Base-by-base conservation (phyloP, 495 filamentous ascomycete species). In the Evansstolkia leycettana region DNA sequence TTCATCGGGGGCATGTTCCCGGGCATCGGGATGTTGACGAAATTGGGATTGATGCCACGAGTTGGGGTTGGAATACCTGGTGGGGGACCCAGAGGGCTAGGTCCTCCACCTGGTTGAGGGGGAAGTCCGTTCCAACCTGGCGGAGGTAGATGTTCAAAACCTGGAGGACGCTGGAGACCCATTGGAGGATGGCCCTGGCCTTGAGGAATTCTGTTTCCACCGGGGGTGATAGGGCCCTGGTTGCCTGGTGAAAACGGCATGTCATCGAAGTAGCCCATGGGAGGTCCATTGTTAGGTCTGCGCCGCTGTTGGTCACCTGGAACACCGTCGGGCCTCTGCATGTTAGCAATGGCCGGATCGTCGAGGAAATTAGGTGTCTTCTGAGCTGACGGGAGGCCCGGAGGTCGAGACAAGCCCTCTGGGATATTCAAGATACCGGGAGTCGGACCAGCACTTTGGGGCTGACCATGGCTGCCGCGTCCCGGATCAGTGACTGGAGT, bases 261-360 rank as follows among this genome's bases (percentile, higher is more conserved):
- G 2, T 64, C 61, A 37, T 70, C 67, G 42, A 66, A 66, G 41
- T 66, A 67, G 12, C 57, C 60, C 35, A 60, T 51, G 2, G 61
- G 60, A 8, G 57, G 65, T 9, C 54, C 64, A 28, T 68, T 64
- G 2, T 51, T 40, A 15, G 51, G 44, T 33, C 57, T 47, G 17
- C 61, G 52, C 24, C 58, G 59, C 27, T 60, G 52, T 27, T 60
- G 60, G n/a, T 59, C 43, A 31, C 42, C 43, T 7, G 34, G 30
- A 17, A 41, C 62, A 20, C 46, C 46, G 14, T 70, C 66, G 2
- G 61, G 59, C 33, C 61, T 50, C 36, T 62, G 64, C 51, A 65
- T 58, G 34, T 68, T 63, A 18, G 65, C 63, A 40, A 67, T 68
- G 15, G 60, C 55, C 1, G 63, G 57, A 16, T 69, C 64, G 39